A percentile compares a stretch with the other conserved stretches of the same genome.
These are phyloP conservation scores for Nitzschia putrida DNA, from an alignment of 108 stramenopile species.

Conservation along the genomic window DNA sequence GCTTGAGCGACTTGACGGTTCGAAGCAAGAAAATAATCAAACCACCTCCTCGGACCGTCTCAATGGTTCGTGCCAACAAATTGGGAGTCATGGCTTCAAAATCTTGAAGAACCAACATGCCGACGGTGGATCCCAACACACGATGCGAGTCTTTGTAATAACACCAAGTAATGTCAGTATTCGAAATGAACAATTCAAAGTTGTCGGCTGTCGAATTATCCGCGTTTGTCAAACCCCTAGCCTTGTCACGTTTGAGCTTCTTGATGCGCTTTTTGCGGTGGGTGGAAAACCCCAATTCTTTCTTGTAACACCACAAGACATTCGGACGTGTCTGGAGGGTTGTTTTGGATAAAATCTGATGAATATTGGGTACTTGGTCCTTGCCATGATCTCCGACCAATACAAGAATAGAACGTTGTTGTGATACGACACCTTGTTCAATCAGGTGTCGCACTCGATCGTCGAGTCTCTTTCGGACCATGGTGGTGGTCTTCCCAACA, in stretches of 20 bases:
- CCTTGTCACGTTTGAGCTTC: slow-evolving; percentile 91
- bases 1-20: slow-evolving; percentile 93
- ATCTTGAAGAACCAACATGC: slow-evolving; percentile 96
- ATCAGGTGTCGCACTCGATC: slow-evolving; percentile 93
- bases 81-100: slow-evolving; percentile 99
- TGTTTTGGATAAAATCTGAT: slow-evolving; percentile 86
- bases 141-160: slow-evolving; percentile 98
- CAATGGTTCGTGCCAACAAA: slow-evolving; percentile 96
- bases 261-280: slow-evolving; percentile 94
- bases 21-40: slow-evolving; percentile 91
- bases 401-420: slow-evolving; percentile 89
- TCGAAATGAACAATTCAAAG: slow-evolving; percentile 97
- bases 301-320: slow-evolving; percentile 99
- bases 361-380: slow-evolving; percentile 97
- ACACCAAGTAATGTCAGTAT: slow-evolving; percentile 96
- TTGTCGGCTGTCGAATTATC: slow-evolving; percentile 69
- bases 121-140: slow-evolving; percentile 94
- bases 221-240: slow-evolving; percentile 63
- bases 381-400: slow-evolving; percentile 98
- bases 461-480: slow-evolving; percentile 98
- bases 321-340: slow-evolving; percentile 79
- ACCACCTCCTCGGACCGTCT: slow-evolving; percentile 98
- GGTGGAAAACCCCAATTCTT: slow-evolving; percentile 97
- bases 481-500: slow-evolving; percentile 30
- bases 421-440: slow-evolving; percentile 77